phyloP scores from a whole-genome alignment of 345 rosid genomes.

The Ceriops decandra region DNA sequence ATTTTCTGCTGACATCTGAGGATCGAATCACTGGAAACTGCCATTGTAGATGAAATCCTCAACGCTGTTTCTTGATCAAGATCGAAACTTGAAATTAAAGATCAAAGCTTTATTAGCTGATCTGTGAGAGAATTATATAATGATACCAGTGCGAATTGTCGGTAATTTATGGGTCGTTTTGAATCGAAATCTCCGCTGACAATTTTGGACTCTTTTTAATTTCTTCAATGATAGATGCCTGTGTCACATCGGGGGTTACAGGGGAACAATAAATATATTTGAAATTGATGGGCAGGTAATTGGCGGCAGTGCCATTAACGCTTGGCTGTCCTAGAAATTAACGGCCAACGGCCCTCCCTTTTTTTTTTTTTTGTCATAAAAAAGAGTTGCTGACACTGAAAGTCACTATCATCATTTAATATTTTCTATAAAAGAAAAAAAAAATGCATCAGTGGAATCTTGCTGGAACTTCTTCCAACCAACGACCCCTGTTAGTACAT shows the following conservation, averaged over 20 bases:
- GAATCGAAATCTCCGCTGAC: conserved; percentile 8
- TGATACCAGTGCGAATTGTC: not conserved
- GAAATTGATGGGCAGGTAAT: not conserved
- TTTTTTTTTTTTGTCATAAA: not conserved
- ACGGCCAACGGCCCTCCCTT: not conserved
- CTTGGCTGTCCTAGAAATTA: not conserved
- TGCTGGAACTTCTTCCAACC: too few relatives aligned
- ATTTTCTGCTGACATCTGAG: conserved; percentile 5
- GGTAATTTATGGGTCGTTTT: conserved; percentile 6
- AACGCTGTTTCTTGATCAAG: not conserved
- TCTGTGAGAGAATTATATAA: too few relatives aligned
- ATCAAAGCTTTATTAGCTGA: not conserved
- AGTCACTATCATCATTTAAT: not conserved
- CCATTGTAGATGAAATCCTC: conserved; percentile 28
- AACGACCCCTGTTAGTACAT: too few relatives aligned
- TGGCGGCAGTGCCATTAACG: not conserved
- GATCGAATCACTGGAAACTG: conserved; percentile 32
- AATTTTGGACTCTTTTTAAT: not conserved
- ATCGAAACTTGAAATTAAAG: not conserved
- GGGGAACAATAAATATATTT: not conserved
- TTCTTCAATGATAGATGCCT: not conserved
- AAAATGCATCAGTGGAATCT: too few relatives aligned
- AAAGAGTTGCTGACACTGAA: not conserved
- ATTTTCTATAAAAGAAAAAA: too few relatives aligned
- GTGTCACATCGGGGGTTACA: not conserved